Percentiles rank a stretch among this genome's conserved stretches.
phyloP scores from a whole-genome alignment of 2,329 filamentous ascomycete genomes.

The Aaosphaeria pasadenensis region DNA sequence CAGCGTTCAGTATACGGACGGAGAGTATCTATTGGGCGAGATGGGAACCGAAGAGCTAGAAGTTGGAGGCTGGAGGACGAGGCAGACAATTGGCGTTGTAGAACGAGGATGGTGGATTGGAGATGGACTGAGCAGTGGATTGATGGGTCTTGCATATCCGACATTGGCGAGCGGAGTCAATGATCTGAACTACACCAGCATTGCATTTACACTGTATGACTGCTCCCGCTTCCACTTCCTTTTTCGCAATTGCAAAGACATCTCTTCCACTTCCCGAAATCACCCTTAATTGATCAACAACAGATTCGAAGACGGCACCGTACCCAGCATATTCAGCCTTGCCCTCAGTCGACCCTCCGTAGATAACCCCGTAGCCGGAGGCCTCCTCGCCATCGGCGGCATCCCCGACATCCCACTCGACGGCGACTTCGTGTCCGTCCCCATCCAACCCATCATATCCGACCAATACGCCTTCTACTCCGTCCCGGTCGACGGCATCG shows the following conservation, averaged over 20 bases:
- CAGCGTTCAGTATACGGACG: constrained; percentile 19
- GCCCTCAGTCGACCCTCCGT: constrained; percentile 18
- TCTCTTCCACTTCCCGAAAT: too few species aligned
- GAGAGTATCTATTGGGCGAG: constrained; percentile 19
- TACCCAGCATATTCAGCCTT: constrained; percentile 21
- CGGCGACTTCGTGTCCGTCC: constrained; percentile 12
- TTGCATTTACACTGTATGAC: constrained; percentile 22
- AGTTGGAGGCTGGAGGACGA: constrained; percentile 13
- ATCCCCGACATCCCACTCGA: constrained; percentile 16
- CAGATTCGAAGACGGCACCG: constrained; percentile 10
- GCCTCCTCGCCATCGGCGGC: constrained; percentile 30
- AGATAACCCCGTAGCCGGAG: constrained; percentile 10
- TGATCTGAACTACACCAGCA: constrained; percentile 16
- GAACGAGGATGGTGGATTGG: constrained; percentile 26
- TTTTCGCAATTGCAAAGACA: too few species aligned
- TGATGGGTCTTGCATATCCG: constrained; percentile 25
- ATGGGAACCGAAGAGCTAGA: constrained; percentile 19
- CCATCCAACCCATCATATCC: constrained; percentile 10
- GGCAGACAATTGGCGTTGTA: constrained; percentile 26
- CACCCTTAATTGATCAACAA: too few species aligned
- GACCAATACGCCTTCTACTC: constrained; percentile 23
- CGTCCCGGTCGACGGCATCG: constrained; percentile 20
- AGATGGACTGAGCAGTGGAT: constrained; percentile 22
- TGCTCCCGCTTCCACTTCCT: too few species aligned
- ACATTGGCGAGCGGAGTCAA: constrained; percentile 12